phyloP scores from a whole-genome alignment of 495 filamentous ascomycete genomes.

The Gamarada debralockiae region DNA sequence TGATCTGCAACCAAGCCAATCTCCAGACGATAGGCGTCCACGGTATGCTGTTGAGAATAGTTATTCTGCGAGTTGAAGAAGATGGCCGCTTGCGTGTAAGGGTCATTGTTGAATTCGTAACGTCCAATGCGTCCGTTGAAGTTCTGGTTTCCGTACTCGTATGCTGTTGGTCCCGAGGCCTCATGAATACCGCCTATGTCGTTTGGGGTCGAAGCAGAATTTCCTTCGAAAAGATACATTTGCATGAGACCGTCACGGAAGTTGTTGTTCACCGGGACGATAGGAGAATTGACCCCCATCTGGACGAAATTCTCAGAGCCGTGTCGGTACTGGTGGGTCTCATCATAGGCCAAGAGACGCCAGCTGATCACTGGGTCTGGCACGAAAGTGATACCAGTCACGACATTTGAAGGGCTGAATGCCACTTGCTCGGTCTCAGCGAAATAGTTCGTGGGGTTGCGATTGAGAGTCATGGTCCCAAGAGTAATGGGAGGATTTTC shows the following conservation, averaged over 20 bases:
- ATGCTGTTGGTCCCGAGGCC: neutral
- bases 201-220: neutral
- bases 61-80: conserved; percentile 2
- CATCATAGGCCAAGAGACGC: conserved; percentile 9
- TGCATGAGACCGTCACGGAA: conserved; percentile 17
- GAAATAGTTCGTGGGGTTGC: conserved; percentile 15
- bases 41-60: neutral
- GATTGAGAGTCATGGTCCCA: conserved; percentile 5
- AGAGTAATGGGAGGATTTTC: neutral
- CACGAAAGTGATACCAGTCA: conserved; percentile 16
- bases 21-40: conserved; percentile 1
- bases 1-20: neutral
- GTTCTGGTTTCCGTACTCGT: neutral
- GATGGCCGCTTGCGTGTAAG: neutral
- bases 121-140: conserved; percentile 2
- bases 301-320: conserved; percentile 34
- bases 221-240: neutral
- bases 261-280: conserved; percentile 44
- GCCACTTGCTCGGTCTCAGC: conserved; percentile 16
- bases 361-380: conserved; percentile 30
- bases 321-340: conserved; percentile 10
- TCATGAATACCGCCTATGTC: neutral
- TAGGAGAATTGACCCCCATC: conserved; percentile 23
- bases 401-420: conserved; percentile 5
- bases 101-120: neutral